Base-by-base conservation (phyloP, 345 rosid species). In the Carallia pectinifolia region DNA sequence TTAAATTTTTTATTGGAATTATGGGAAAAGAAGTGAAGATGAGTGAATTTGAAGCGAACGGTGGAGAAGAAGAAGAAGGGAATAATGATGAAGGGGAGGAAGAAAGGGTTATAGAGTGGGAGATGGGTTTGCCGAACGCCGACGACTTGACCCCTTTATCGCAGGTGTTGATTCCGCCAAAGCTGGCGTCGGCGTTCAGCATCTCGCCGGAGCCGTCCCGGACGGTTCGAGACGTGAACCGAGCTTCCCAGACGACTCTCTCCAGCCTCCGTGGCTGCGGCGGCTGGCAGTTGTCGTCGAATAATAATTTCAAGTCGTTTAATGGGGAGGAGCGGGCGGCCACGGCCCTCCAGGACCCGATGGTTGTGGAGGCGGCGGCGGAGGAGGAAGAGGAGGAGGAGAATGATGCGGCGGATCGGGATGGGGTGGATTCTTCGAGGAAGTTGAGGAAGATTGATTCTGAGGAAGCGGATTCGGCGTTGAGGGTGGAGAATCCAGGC, bases 151-250 rank as follows among this genome's bases (percentile, higher is more conserved):
- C 98, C 4, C 95, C 99, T 18, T 82, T 96, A 23, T 87, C 85
- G 2, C 90, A 88, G 77, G 69, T 70, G 54, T 78, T 96, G 71
- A 72, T 96, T 55, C 92, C 99, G 0, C 80, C 78, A 69, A 89
- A 86, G 68, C 91, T 96, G 7, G 97, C 97, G 0, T 81, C 88
- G 53, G 98, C 99, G 18, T 96, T 96, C 78, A 88, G 98, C 56
- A 86, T 96, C 71, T 65, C 88, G 5, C 94, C 86, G 71, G 89
- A 85, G 66, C 84, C 86, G 6, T 72, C 54, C 66, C 82, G 85
- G 34, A 84, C 95, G 13, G 53, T 67, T 31, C 78, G 75, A 33
- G 99, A 96, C 13, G 96, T 92, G 69, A 81, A 79, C 68, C 93
- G 83, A 1, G 99, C 91, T 12, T 92, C 97, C 64, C 88, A 85